These are phyloP conservation scores for Suaeda aralocaspica DNA, from an alignment of 148 eudicot species.

Conservation along the genomic window DNA sequence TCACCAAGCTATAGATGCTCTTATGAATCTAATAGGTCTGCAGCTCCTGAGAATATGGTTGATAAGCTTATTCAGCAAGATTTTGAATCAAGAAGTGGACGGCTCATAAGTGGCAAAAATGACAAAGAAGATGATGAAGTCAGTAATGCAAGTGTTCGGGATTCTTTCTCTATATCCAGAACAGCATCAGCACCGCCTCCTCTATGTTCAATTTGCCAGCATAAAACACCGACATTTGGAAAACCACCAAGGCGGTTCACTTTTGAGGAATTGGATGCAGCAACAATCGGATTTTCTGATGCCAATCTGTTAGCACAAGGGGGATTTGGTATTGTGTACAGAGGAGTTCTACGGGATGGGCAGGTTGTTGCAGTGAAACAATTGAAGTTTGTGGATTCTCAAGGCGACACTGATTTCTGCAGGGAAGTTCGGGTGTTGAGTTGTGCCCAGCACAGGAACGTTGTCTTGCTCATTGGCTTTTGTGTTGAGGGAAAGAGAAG, in stretches of 20 bases:
- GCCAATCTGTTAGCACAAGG: slow-evolving; percentile 72
- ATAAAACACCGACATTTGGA: slow-evolving; percentile 75
- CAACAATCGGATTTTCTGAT: slow-evolving; percentile 67
- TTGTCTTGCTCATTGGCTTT: slow-evolving; percentile 80
- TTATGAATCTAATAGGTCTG: slow-evolving; percentile 18
- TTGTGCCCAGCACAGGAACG: slow-evolving; percentile 93
- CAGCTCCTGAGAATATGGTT: slow-evolving; percentile 19
- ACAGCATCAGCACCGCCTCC: slow-evolving; percentile 79
- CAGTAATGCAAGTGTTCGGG: slow-evolving; percentile 41
- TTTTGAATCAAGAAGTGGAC: slow-evolving; percentile 19
- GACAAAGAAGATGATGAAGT: slow-evolving; percentile 23
- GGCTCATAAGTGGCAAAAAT: slow-evolving; percentile 21
- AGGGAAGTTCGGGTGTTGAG: slow-evolving; percentile 75
- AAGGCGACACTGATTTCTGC: slow-evolving; percentile 80
- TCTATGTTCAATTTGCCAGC: slow-evolving; percentile 75
- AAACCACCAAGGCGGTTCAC: slow-evolving; percentile 65
- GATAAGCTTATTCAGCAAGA: slow-evolving; percentile 31
- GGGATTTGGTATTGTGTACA: slow-evolving; percentile 65
- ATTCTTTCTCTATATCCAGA: slow-evolving; percentile 59
- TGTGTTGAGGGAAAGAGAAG: slow-evolving; percentile 60
- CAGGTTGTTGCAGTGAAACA: slow-evolving; percentile 75
- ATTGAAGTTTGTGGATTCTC: slow-evolving; percentile 56
- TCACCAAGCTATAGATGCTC: slow-evolving; percentile 25
- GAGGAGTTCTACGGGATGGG: slow-evolving; percentile 67
- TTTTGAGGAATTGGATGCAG: slow-evolving; percentile 61